These are phyloP conservation scores for Adansonia gregorii DNA, from an alignment of 441 rosid species.

Conservation along the genomic window DNA sequence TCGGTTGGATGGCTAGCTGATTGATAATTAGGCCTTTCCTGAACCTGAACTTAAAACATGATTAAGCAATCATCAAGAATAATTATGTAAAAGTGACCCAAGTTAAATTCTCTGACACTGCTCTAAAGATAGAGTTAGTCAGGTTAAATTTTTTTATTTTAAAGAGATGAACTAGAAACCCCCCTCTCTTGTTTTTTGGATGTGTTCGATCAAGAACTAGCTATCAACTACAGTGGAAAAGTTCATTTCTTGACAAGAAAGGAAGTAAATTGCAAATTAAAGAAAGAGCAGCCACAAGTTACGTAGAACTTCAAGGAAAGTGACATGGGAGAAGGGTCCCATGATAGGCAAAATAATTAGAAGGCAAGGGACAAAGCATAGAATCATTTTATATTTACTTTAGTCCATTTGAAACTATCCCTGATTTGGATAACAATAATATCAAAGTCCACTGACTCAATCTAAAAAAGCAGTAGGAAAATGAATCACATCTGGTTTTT, in stretches of 20 bases:
- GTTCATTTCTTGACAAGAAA: background rate
- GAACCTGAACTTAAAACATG: background rate
- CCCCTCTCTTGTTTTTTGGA: background rate
- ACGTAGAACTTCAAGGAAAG: background rate
- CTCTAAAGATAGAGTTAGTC: background rate
- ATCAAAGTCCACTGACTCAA: background rate
- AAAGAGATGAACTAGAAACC: background rate
- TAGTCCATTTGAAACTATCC: background rate
- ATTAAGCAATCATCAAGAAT: background rate
- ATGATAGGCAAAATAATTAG: conserved; percentile 7
- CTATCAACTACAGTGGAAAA: background rate
- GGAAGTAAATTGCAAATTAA: background rate
- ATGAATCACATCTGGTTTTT: background rate
- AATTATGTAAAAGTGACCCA: background rate
- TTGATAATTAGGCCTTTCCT: background rate
- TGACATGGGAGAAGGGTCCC: conserved; percentile 1
- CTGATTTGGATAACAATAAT: background rate
- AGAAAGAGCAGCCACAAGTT: background rate
- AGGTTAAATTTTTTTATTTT: background rate
- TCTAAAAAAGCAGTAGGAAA: background rate
- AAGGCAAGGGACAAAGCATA: conserved; percentile 14
- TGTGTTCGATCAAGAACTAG: background rate
- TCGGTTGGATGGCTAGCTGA: background rate
- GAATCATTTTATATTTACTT: conserved; percentile 11
- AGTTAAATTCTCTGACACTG: background rate